A percentile compares a stretch with the other conserved stretches of the same genome.
phyloP scores from a whole-genome alignment of 441 rosid genomes.

The Syzygium syzygioides region DNA sequence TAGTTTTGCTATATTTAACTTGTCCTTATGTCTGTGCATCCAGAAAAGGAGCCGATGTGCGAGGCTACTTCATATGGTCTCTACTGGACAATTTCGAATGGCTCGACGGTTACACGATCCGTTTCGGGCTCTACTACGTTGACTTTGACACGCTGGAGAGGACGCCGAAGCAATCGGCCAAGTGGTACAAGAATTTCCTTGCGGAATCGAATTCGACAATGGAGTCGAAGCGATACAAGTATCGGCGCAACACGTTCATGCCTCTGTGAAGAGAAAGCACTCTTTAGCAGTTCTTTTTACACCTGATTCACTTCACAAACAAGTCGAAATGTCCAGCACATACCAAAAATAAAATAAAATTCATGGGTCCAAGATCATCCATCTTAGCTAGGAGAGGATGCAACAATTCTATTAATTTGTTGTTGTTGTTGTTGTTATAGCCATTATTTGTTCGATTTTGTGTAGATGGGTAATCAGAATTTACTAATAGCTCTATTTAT shows the following conservation, averaged over 20 bases:
- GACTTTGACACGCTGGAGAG: constrained; percentile 27
- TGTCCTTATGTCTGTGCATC: background rate
- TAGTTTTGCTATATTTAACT: background rate
- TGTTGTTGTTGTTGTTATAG: background rate
- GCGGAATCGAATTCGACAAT: background rate
- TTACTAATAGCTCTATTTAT: background rate
- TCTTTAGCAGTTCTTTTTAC: background rate
- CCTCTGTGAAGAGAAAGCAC: background rate
- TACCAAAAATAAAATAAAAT: background rate
- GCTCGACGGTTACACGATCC: constrained; percentile 22
- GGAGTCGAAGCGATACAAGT: background rate
- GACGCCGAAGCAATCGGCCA: constrained; percentile 33
- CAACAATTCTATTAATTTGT: background rate
- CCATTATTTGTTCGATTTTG: background rate
- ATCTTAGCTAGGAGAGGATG: background rate
- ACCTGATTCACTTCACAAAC: background rate
- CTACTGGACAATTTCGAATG: constrained; percentile 42
- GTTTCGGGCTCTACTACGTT: constrained; percentile 25
- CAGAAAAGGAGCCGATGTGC: constrained; percentile 41
- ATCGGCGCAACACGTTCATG: background rate
- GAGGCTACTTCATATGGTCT: constrained; percentile 40
- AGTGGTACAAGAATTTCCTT: constrained; percentile 31
- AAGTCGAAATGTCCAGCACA: background rate
- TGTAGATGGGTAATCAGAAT: background rate
- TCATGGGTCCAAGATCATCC: background rate